Percentiles rank a stretch among this genome's conserved stretches.
Conservation (phyloP, 139 green algal species). For the Monoraphidium neglectum region DNA sequence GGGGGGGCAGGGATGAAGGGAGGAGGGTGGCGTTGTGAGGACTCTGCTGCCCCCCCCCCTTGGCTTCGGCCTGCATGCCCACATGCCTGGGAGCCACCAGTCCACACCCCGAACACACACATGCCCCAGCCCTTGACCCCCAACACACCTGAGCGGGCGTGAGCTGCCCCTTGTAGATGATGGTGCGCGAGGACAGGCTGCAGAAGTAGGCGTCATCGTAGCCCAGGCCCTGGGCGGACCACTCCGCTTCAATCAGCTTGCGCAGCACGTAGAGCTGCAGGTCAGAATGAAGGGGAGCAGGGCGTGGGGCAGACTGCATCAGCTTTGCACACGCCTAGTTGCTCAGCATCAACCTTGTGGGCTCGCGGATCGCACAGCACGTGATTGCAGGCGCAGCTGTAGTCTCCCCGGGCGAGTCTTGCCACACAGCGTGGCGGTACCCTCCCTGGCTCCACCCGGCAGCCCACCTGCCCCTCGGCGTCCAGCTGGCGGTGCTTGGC, state of each 20-base stretch:
- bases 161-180: conserved; percentile 98
- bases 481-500: conserved; percentile 45
- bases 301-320: neutral
- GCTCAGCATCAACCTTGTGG: too few relatives aligned
- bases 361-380: too few relatives aligned
- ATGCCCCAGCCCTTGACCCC: neutral
- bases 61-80: too few relatives aligned
- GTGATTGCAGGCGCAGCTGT: too few relatives aligned
- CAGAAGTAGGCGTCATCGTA: conserved; percentile 92
- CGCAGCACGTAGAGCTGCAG: conserved; percentile 88
- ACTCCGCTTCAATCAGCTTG: conserved; percentile 75
- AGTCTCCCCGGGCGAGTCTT: too few relatives aligned
- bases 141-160: conserved; percentile 74
- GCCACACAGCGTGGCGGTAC: too few relatives aligned
- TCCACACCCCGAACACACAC: too few relatives aligned
- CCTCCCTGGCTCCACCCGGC: too few relatives aligned
- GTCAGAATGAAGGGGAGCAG: too few relatives aligned
- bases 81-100: too few relatives aligned
- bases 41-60: neutral
- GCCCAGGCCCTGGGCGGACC: conserved; percentile 23
- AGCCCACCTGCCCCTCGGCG: conserved; percentile 57
- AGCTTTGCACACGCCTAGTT: neutral
- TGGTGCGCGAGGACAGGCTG: conserved; percentile 85
- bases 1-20: conserved; percentile 22
- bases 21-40: neutral